Evolutionary conservation across 2,329 filamentous ascomycete species (phyloP).

Genomic region (Xylaria arbuscula): DNA sequence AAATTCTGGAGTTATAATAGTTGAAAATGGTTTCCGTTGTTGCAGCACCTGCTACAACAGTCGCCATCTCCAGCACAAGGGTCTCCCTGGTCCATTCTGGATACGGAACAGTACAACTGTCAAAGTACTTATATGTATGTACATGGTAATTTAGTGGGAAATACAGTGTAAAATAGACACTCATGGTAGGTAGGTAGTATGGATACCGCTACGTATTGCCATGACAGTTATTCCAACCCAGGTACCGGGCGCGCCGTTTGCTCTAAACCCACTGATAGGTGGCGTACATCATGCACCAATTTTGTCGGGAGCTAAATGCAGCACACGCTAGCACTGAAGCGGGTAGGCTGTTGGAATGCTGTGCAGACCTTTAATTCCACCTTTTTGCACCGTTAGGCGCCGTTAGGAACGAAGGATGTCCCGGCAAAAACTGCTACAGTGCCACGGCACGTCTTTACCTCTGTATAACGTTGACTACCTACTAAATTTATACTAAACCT

Average conservation of each 20-base stretch:
- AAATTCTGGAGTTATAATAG: background rate
- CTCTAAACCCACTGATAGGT: background rate
- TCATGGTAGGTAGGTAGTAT: no score
- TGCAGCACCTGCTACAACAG: constrained; percentile 30
- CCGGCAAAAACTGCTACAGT: no score
- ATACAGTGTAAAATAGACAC: no score
- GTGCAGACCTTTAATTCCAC: background rate
- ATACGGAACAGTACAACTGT: no score
- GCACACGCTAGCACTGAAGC: background rate
- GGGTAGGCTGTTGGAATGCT: background rate
- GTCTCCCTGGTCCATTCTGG: no score
- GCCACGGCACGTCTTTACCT: no score
- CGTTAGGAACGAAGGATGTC: background rate
- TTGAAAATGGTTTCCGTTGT: background rate
- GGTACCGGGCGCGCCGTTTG: constrained; percentile 11
- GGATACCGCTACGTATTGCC: background rate
- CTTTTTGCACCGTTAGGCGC: background rate
- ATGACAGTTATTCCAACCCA: background rate
- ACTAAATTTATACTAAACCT: no score
- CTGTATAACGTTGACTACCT: no score
- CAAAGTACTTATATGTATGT: no score
- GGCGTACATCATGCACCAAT: constrained; percentile 6
- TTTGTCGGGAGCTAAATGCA: background rate
- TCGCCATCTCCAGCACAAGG: constrained; percentile 18
- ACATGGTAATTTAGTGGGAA: no score